Evolutionary conservation across 495 filamentous ascomycete genomes (phyloP).

Genomic region (Rusavskia elegans): DNA sequence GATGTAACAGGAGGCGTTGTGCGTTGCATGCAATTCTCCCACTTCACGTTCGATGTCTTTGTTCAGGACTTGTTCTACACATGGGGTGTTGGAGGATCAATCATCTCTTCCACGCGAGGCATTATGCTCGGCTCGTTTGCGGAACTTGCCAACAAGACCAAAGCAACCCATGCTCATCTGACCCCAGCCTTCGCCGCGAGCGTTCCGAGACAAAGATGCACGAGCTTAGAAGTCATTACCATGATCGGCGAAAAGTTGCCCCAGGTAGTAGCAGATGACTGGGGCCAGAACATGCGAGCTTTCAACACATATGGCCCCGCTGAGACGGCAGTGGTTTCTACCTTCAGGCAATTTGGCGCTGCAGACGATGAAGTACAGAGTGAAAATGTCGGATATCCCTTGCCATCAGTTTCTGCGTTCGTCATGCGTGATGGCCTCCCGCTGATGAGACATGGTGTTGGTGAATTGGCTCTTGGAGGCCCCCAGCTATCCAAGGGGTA

Average conservation of each 20-base stretch:
- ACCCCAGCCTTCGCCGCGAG: slow-evolving; percentile 23
- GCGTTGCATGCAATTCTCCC: slow-evolving; percentile 24
- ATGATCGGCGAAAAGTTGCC: slow-evolving; percentile 18
- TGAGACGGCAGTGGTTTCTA: slow-evolving; percentile 23
- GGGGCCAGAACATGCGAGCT: slow-evolving; percentile 19
- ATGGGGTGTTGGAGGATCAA: slow-evolving; percentile 21
- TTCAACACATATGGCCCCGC: slow-evolving; percentile 26
- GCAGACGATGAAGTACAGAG: slow-evolving; percentile 14
- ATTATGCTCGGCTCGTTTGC: slow-evolving; percentile 23
- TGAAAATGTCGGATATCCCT: slow-evolving; percentile 22
- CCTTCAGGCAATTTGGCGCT: slow-evolving; percentile 9
- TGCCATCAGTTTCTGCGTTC: slow-evolving; percentile 20
- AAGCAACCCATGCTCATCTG: slow-evolving; percentile 24
- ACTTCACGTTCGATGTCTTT: slow-evolving; percentile 24
- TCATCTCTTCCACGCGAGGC: slow-evolving; percentile 19
- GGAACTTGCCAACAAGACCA: slow-evolving; percentile 16
- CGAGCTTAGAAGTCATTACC: slow-evolving; percentile 16
- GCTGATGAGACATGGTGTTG: slow-evolving; percentile 24
- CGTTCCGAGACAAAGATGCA: slow-evolving; percentile 16
- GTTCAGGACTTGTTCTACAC: slow-evolving; percentile 27
- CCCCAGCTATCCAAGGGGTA: slow-evolving; percentile 28
- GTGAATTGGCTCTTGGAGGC: slow-evolving; percentile 29
- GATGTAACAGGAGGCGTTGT: slow-evolving; percentile 13
- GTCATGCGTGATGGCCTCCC: slow-evolving; percentile 17
- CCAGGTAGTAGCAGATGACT: slow-evolving; percentile 23